Evolutionary conservation across 2,329 filamentous ascomycete species (phyloP).

Genomic region (Aureobasidium sp.): DNA sequence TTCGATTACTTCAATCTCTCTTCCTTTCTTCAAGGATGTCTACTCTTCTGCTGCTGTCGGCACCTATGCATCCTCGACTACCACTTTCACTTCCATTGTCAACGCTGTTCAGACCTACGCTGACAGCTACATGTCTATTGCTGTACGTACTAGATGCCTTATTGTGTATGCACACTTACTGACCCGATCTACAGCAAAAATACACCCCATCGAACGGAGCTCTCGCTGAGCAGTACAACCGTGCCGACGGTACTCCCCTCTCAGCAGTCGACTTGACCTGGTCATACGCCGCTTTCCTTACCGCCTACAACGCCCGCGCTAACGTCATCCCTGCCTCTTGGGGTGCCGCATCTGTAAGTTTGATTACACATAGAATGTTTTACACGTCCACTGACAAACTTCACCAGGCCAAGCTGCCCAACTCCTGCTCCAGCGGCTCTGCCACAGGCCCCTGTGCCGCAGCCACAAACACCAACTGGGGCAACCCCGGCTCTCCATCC

Average conservation of each 20-base stretch:
- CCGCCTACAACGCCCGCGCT: slow-evolving; percentile 50
- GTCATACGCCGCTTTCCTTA: slow-evolving; percentile 65
- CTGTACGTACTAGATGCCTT: neutral
- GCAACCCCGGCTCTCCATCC: slow-evolving; percentile 24
- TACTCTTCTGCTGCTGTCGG: slow-evolving; percentile 51
- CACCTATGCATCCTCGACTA: slow-evolving; percentile 49
- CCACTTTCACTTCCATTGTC: slow-evolving; percentile 39
- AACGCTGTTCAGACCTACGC: slow-evolving; percentile 56
- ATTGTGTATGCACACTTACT: neutral
- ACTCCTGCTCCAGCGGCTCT: slow-evolving; percentile 21
- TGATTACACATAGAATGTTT: too few species aligned
- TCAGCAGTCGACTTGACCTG: slow-evolving; percentile 63
- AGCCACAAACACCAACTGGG: slow-evolving; percentile 25
- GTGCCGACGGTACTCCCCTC: slow-evolving; percentile 40
- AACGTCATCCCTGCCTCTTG: slow-evolving; percentile 50
- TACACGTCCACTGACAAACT: slow-evolving; percentile 15
- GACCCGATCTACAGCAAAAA: slow-evolving; percentile 19
- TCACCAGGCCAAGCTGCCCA: slow-evolving; percentile 21
- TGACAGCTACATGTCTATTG: slow-evolving; percentile 43
- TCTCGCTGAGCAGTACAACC: slow-evolving; percentile 59
- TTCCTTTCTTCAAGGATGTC: slow-evolving; percentile 64
- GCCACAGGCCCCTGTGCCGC: slow-evolving; percentile 23
- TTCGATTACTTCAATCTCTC: slow-evolving; percentile 54
- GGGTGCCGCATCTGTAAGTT: slow-evolving; percentile 35
- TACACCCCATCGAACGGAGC: slow-evolving; percentile 54